Base-by-base conservation (phyloP, 345 rosid species). In the Microcos paniculata region DNA sequence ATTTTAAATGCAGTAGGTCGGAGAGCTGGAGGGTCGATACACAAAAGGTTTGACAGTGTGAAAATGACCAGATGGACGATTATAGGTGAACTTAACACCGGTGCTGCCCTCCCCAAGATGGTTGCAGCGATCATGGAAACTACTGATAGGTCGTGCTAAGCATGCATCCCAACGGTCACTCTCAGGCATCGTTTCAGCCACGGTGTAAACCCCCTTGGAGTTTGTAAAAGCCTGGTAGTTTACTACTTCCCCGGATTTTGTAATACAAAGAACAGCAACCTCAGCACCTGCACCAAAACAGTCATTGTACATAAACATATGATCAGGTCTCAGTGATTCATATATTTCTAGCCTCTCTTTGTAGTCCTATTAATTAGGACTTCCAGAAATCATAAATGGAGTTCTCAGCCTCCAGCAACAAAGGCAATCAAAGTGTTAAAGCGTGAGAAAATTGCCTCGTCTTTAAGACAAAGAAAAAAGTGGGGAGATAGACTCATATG, bases 121-220 rank as follows among this genome's bases (percentile, higher is more conserved):
- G 80, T 81, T 85, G 88, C 99, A 96, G 57, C 85, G 88, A 1
- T 90, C 93, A 71, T 93, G 87, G 87, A 89, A 96, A 64, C 98
- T 93, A 82, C 94, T 93, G 43, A 91, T 93, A 1, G 98, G 94
- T 56, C 98, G 84, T 1, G 97, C 90, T 33, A 93, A 85, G 77
- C 99, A 96, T 8, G 98, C 96, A 46, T 92, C 96, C 99, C 99
- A 93, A 18, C 96, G 90, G 58, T 96, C 94, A 30, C 96, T 93
- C 85, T 92, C 92, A 0, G 99, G 94, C 99, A 96, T 93, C 63
- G 98, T 96, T 84, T 96, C 98, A 0, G 96, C 98, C 6, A 96
- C 97, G 0, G 87, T 86, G 84, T 96, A 96, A 18, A 89, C 68
- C 45, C 98, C 99, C 79, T 86, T 92, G 0, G 91, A 82, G 73